Evolutionary conservation across 1,139 yeast species (phyloP).

Genomic region (Geotrichum cucujoidarum): DNA sequence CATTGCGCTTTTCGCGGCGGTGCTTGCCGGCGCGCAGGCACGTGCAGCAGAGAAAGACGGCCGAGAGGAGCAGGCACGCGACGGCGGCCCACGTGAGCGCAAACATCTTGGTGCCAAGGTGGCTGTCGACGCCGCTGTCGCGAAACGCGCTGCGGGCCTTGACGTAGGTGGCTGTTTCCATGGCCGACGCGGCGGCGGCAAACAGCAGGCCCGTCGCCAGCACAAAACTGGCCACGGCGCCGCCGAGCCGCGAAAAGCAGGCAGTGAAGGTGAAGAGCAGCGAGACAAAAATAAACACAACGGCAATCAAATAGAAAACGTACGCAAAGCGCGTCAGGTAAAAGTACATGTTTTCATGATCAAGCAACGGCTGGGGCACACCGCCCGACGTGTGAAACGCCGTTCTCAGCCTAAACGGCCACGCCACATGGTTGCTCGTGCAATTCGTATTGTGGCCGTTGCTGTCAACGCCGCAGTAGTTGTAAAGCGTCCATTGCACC

Average conservation of each 20-base stretch:
- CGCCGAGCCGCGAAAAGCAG: conserved; percentile 33
- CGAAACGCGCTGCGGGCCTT: conserved; percentile 56
- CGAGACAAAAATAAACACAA: conserved; percentile 52
- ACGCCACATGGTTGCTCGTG: conserved; percentile 49
- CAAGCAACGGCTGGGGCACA: conserved; percentile 48
- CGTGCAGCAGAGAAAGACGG: conserved; percentile 33
- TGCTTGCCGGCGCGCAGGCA: conserved; percentile 25
- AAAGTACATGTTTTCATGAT: conserved; percentile 48
- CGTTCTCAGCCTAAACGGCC: conserved; percentile 59
- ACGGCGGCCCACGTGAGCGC: conserved; percentile 64
- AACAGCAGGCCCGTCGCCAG: conserved; percentile 48
- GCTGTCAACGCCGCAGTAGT: conserved; percentile 47
- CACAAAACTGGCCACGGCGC: conserved; percentile 36
- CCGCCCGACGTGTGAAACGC: conserved; percentile 46
- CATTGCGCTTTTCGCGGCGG: background rate
- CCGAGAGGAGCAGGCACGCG: conserved; percentile 42
- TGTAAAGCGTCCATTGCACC: conserved; percentile 72
- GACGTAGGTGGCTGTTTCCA: conserved; percentile 61
- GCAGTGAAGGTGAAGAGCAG: conserved; percentile 40
- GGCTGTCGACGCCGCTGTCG: conserved; percentile 44
- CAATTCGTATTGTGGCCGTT: conserved; percentile 44
- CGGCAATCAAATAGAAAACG: conserved; percentile 60
- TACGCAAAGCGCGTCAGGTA: conserved; percentile 63
- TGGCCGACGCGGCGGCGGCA: conserved; percentile 52
- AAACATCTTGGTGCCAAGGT: conserved; percentile 53